Conservation (phyloP, 2,329 filamentous ascomycete genomes). For the Aspergillus proliferans region DNA sequence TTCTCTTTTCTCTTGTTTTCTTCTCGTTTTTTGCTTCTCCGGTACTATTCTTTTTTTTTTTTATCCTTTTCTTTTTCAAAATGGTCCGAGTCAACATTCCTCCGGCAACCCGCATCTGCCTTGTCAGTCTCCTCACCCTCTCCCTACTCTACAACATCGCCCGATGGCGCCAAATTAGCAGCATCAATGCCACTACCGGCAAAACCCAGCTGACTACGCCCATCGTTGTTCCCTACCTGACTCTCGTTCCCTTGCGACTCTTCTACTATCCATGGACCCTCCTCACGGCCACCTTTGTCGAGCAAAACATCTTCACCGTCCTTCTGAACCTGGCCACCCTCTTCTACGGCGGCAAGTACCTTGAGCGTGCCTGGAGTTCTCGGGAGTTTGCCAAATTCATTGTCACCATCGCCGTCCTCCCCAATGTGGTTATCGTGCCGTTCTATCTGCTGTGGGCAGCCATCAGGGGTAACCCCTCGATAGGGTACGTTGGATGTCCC, state of each 20-base stretch:
- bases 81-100: slow-evolving; percentile 89
- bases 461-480: slow-evolving; percentile 44
- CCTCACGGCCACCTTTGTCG: slow-evolving; percentile 76
- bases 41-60: background rate
- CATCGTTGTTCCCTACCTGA: slow-evolving; percentile 77
- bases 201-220: slow-evolving; percentile 23
- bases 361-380: slow-evolving; percentile 93
- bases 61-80: slow-evolving; percentile 25
- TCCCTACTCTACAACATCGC: slow-evolving; percentile 70
- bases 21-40: background rate
- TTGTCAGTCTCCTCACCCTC: slow-evolving; percentile 68
- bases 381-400: slow-evolving; percentile 89
- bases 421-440: slow-evolving; percentile 69
- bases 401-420: slow-evolving; percentile 66
- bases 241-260: slow-evolving; percentile 75
- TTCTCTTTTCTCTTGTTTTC: background rate
- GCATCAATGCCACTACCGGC: slow-evolving; percentile 50
- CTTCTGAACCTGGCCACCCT: slow-evolving; percentile 69
- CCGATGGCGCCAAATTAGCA: slow-evolving; percentile 52
- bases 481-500: slow-evolving; percentile 28
- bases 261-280: slow-evolving; percentile 92
- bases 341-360: slow-evolving; percentile 87
- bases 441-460: slow-evolving; percentile 69
- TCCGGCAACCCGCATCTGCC: slow-evolving; percentile 76
- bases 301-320: slow-evolving; percentile 87